Conservation (phyloP, 2,329 filamentous ascomycete species). For the Aspergillus eucalypticola region DNA sequence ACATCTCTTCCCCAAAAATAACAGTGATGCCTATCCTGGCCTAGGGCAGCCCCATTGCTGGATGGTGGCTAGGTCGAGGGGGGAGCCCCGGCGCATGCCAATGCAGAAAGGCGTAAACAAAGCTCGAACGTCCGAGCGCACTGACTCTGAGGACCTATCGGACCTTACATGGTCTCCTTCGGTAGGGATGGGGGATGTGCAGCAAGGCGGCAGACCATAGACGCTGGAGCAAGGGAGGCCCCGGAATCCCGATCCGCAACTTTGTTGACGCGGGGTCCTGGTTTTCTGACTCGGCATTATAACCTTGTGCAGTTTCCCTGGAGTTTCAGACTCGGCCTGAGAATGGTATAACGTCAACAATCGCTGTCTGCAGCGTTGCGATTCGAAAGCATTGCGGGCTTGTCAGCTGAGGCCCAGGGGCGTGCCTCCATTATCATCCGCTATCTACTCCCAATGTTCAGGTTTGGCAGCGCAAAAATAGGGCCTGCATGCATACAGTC, state of each 20-base stretch:
- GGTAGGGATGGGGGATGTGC: constrained; percentile 35
- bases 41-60: constrained; percentile 13
- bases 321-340: neutral
- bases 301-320: neutral
- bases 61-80: constrained; percentile 34
- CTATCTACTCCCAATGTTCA: neutral
- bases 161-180: constrained; percentile 42
- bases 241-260: constrained; percentile 22
- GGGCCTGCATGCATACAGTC: neutral
- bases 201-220: constrained; percentile 30
- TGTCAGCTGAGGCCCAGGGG: too few relatives aligned
- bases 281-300: neutral
- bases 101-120: constrained; percentile 41
- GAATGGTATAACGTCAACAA: neutral
- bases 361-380: neutral
- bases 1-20: constrained; percentile 31
- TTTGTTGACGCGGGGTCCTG: constrained; percentile 8
- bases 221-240: constrained; percentile 33
- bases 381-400: neutral
- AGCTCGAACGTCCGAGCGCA: constrained; percentile 31
- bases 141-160: constrained; percentile 38
- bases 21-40: constrained; percentile 5
- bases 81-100: constrained; percentile 37
- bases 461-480: neutral
- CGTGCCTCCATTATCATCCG: too few relatives aligned